Evolutionary conservation across 176 grass and related monocot genomes (phyloP), one percentile per base, ranked within the genome.

Genomic region (Musa schizocarpa): DNA sequence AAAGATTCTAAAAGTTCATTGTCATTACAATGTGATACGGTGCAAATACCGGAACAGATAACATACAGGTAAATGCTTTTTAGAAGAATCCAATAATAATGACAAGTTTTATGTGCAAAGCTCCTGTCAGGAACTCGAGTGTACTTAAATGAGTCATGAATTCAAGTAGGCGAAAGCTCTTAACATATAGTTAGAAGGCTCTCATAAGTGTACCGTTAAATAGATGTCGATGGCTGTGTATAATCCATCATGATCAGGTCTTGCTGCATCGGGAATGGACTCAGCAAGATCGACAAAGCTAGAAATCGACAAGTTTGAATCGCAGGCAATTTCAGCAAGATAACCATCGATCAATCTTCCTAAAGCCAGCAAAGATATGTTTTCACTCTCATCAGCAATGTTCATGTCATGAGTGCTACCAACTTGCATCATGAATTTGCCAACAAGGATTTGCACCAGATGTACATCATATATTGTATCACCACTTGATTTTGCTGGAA

Each of bases 181-280:
- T 6, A 43, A 43, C 34, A 5, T 43, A 43, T 43, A 43, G 34
- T 43, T 43, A 43, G 34, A 43, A 43, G 34, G 34, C 34, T 43
- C 34, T 43, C 8, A 9, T 34, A 11, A 80, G 9, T 70, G 70
- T 89, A 99, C 96, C 96, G 92, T 99, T 78, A 99, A 81, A 92
- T 92, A 99, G 22, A 86, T 85, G 81, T 99, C 96, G 68, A 99
- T 90, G 0, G 96, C 96, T 5, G 73, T 84, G 76, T 99, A 99
- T 61, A 99, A 76, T 14, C 79, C 76, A 27, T 99, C 96, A 82
- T 99, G 91, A 83, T 87, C 61, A 53, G 86, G 85, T 75, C 91
- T 88, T 71, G 82, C 84, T 48, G 50, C 76, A 72, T 99, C 96
- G 74, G 91, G 96, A 73, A 99, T 71, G 19, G 88, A 66, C 51